Evolutionary conservation across 2,329 filamentous ascomycete genomes (phyloP), one percentile per base, ranked within the genome.

Genomic region (Verticillium longisporum): DNA sequence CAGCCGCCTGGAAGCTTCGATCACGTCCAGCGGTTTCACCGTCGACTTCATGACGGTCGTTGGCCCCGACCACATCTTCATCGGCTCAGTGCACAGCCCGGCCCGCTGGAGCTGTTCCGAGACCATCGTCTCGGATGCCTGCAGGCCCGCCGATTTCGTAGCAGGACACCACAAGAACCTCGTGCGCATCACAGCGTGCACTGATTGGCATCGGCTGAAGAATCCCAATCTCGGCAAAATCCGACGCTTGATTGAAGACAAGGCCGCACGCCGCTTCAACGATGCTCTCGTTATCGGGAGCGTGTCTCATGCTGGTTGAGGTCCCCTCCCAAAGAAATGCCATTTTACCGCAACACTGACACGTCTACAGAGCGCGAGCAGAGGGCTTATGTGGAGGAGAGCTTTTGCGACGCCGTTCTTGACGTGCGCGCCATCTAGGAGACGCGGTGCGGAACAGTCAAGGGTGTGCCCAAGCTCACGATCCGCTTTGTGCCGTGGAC

Each of bases 91-190:
- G 0, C 61, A 62, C 5, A 63, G 66, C 9, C 41, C 41, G 11
- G 11, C 41, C 15, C 15, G 21, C 15, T 53, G 41, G 41, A 59
- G 60, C 1, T 72, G 69, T 4, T 18, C 56, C 1, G 66, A 71
- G 13, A 45, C 61, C 1, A 62, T 72, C 36, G 70, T 68, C 0
- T 66, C 66, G 13, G 68, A 72, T 14, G 26, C 70, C 2, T 70
- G 68, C 0, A 63, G 69, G 0, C 58, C 66, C 0, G 68, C 68
- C 0, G 67, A 70, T 36, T 72, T 72, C 66, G 41, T 53, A 3
- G 41, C 41, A 3, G 41, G 41, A 3, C 15, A 26, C 3, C 15
- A n/a, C 15, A n/a, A 53, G 11, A 15, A 26, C 41, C 41, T 26
- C 15, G 21, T 53, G 9, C 41, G 41, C 41, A 7, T 53, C 9